phyloP scores from a whole-genome alignment of 2,329 filamentous ascomycete species.

The Aspergillus nomiae region DNA sequence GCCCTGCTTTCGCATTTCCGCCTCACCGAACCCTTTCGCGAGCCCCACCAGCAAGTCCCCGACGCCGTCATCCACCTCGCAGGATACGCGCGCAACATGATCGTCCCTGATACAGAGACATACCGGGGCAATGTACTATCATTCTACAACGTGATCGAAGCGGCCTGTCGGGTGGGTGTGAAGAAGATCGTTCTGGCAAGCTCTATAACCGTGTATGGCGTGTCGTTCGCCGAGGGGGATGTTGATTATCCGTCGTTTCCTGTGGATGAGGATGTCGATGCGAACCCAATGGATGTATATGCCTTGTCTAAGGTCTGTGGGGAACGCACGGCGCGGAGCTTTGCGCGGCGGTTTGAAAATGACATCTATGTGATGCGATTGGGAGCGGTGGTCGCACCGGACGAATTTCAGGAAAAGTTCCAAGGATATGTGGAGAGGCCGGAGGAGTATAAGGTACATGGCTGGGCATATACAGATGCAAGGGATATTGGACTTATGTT shows the following conservation, averaged over 20 bases:
- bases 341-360: slow-evolving; percentile 55
- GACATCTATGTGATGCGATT: slow-evolving; percentile 65
- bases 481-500: slow-evolving; percentile 65
- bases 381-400: slow-evolving; percentile 63
- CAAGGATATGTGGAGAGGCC: slow-evolving; percentile 54
- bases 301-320: slow-evolving; percentile 62
- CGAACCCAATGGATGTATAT: slow-evolving; percentile 64
- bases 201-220: slow-evolving; percentile 63
- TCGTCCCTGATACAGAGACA: slow-evolving; percentile 62
- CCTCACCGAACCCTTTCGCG: slow-evolving; percentile 44
- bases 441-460: slow-evolving; percentile 56
- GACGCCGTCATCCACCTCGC: slow-evolving; percentile 66
- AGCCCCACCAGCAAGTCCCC: slow-evolving; percentile 46
- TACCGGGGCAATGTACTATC: slow-evolving; percentile 58
- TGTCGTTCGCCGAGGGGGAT: slow-evolving; percentile 63
- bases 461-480: slow-evolving; percentile 66
- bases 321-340: slow-evolving; percentile 59
- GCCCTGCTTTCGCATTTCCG: slow-evolving; percentile 60
- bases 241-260: slow-evolving; percentile 60
- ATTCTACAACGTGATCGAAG: slow-evolving; percentile 66
- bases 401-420: slow-evolving; percentile 60
- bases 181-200: slow-evolving; percentile 64
- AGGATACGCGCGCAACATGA: slow-evolving; percentile 61
- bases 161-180: slow-evolving; percentile 62
- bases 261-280: slow-evolving; percentile 60